These are phyloP conservation scores for Pisolithus orientalis DNA, from an alignment of 768 basidiomycete genomes.

Conservation along the genomic window DNA sequence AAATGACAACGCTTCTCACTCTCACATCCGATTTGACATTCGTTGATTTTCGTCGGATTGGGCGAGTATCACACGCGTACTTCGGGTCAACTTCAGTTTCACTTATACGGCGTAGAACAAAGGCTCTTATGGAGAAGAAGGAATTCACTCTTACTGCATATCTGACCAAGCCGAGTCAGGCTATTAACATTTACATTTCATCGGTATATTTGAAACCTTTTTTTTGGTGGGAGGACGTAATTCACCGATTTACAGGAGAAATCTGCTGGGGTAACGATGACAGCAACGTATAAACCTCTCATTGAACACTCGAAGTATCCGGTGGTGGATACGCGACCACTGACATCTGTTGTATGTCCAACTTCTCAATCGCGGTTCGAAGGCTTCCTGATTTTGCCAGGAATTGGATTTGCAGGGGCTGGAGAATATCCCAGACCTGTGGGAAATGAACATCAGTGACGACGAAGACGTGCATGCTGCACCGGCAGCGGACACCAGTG, in stretches of 20 bases:
- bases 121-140: conserved; percentile 52
- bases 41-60: conserved; percentile 74
- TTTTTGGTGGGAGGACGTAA: conserved; percentile 2
- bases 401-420: conserved; percentile 61
- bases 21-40: conserved; percentile 69
- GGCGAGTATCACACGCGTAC: conserved; percentile 38
- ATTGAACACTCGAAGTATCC: conserved; percentile 55
- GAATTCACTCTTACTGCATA: conserved; percentile 53
- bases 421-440: conserved; percentile 65
- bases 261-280: conserved; percentile 58
- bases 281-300: conserved; percentile 50
- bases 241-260: conserved; percentile 49
- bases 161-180: conserved; percentile 73
- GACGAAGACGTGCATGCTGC: conserved; percentile 15
- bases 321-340: conserved; percentile 65
- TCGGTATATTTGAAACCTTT: conserved; percentile 40
- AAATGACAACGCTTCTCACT: conserved; percentile 69
- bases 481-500: conserved; percentile 30
- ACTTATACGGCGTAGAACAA: conserved; percentile 47
- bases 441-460: conserved; percentile 39
- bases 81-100: not conserved
- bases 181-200: conserved; percentile 49
- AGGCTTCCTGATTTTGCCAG: conserved; percentile 20
- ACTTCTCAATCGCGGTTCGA: not conserved
- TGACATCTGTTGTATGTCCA: conserved; percentile 44